These are phyloP conservation scores for Gillenia trifoliata DNA, from an alignment of 306 rosid species.

Conservation along the genomic window DNA sequence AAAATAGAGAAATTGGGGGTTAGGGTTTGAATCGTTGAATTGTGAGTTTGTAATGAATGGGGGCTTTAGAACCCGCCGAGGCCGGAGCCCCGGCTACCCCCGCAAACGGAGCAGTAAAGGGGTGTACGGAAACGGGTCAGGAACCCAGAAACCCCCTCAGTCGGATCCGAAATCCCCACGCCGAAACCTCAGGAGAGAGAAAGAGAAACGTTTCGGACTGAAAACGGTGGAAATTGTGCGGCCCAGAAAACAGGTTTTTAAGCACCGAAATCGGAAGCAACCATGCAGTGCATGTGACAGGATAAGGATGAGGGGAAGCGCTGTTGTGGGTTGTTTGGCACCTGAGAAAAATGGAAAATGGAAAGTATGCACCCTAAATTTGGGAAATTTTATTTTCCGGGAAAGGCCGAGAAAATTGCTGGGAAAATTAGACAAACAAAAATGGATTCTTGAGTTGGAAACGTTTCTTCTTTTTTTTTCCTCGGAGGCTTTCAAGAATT, in stretches of 20 bases:
- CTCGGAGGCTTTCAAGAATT: neutral
- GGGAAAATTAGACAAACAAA: neutral
- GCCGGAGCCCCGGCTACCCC: conserved; percentile 99
- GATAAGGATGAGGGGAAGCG: neutral
- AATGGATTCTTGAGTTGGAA: neutral
- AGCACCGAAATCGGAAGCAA: conserved; percentile 14
- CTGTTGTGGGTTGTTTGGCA: neutral
- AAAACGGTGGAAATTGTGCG: neutral
- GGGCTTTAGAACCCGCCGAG: conserved; percentile 99
- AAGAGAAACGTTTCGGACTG: neutral
- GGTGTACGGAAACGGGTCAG: conserved; percentile 38
- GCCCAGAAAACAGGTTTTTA: neutral
- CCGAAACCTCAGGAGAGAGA: conserved; percentile 48
- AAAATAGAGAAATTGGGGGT: conserved; percentile 10
- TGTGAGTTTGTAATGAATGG: conserved; percentile 50
- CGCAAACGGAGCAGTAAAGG: conserved; percentile 66
- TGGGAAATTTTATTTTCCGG: neutral
- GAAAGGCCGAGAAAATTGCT: neutral
- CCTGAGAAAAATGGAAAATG: neutral
- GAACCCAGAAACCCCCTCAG: conserved; percentile 33
- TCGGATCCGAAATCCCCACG: conserved; percentile 55
- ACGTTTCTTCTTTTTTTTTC: neutral
- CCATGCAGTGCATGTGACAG: conserved; percentile 40
- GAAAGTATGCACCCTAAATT: neutral
- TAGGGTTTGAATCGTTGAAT: conserved; percentile 22